Percentiles rank a stretch among this genome's conserved stretches.
These are phyloP conservation scores for Monilinia vaccinii-corymbosi DNA, from an alignment of 2,329 filamentous ascomycete genomes.

Conservation along the genomic window DNA sequence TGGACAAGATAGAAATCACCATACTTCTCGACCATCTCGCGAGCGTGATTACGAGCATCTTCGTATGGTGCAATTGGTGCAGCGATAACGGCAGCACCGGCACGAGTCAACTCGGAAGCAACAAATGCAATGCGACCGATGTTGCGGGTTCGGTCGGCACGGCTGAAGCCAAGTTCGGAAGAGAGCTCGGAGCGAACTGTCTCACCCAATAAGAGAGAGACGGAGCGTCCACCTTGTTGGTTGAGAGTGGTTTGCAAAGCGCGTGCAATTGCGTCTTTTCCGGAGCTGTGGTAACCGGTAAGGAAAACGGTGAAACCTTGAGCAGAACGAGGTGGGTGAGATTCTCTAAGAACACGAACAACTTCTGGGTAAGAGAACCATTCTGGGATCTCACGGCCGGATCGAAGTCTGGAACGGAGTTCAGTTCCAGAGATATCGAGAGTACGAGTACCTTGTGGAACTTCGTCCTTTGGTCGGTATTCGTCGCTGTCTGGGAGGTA, in stretches of 20 bases:
- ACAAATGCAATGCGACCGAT: constrained; percentile 95
- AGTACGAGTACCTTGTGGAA: constrained; percentile 73
- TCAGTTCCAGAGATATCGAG: constrained; percentile 83
- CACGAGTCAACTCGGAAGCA: constrained; percentile 84
- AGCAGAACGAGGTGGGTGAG: constrained; percentile 79
- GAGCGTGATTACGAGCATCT: constrained; percentile 63
- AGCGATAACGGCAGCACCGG: constrained; percentile 90
- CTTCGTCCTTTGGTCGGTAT: constrained; percentile 89
- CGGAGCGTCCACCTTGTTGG: constrained; percentile 91
- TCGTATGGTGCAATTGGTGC: constrained; percentile 95
- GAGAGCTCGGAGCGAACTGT: constrained; percentile 90
- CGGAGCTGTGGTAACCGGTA: constrained; percentile 91
- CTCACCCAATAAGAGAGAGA: constrained; percentile 90
- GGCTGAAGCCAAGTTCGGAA: constrained; percentile 89
- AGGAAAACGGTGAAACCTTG: constrained; percentile 99
- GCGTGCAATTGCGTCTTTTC: constrained; percentile 93
- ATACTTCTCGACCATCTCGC: constrained; percentile 77
- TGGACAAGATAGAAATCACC: constrained; percentile 94
- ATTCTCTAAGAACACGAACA: constrained; percentile 90
- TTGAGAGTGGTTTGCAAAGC: constrained; percentile 95
- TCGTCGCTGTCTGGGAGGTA: constrained; percentile 96
- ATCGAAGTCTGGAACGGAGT: constrained; percentile 83
- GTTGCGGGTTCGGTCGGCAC: constrained; percentile 88
- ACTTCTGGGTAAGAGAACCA: constrained; percentile 99
- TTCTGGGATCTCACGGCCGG: constrained; percentile 89